These are phyloP conservation scores for Amphibolis antarctica DNA, from an alignment of 106 monocot species.

Conservation along the genomic window DNA sequence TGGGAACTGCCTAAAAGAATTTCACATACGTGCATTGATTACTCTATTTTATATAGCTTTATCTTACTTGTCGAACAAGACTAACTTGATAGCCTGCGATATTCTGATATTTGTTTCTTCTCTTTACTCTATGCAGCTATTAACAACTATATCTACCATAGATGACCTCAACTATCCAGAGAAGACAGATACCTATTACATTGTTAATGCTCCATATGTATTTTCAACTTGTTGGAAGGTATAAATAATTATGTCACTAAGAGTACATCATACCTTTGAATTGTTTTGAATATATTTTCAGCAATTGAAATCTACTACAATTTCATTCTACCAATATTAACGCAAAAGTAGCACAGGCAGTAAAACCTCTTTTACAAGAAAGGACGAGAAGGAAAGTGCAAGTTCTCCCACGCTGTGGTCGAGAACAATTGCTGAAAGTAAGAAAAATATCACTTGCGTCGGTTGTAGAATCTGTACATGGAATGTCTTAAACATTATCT, in stretches of 20 bases:
- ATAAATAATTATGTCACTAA: not conserved
- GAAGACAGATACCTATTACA: conserved; percentile 90
- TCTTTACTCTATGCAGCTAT: conserved; percentile 34
- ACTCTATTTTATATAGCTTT: no score
- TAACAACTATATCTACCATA: conserved; percentile 78
- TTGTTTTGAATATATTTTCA: no score
- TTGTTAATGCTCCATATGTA: conserved; percentile 85
- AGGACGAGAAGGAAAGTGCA: conserved; percentile 70
- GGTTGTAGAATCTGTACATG: not conserved
- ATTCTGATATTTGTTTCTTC: not conserved
- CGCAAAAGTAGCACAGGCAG: conserved; percentile 31
- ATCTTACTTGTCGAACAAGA: no score
- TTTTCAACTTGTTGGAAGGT: conserved; percentile 99
- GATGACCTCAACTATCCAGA: conserved; percentile 97
- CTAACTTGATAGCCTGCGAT: not conserved
- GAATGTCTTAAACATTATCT: not conserved
- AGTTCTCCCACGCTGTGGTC: conserved; percentile 55
- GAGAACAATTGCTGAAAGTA: conserved; percentile 71
- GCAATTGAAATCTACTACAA: no score
- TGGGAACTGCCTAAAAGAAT: no score
- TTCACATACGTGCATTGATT: no score
- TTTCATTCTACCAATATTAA: no score
- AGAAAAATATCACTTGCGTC: not conserved
- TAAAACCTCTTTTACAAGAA: conserved; percentile 90
- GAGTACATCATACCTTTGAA: not conserved